Evolutionary conservation across 176 grass and related monocot species (phyloP), one percentile per base, ranked within the genome.

Genomic region (Leersia perrieri): DNA sequence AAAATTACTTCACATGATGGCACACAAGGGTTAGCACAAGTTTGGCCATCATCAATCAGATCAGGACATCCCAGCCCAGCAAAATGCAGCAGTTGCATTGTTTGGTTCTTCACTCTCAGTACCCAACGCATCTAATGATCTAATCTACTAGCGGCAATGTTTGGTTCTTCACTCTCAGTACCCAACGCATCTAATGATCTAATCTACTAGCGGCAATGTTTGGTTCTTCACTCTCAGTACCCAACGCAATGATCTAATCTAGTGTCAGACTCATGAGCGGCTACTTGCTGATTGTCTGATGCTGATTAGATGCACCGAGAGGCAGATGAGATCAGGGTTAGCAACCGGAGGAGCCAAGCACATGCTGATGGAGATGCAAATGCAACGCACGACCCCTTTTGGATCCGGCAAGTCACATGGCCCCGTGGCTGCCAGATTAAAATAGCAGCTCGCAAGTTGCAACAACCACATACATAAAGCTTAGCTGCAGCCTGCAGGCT

Each of bases 341-440:
- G 18, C 49, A 22, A 58, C 35, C 15, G 34, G 38, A 31, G 15
- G 0, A 33, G 30, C 25, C 32, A 38, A 15, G 76, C 9, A 18
- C 63, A 53, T 26, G 76, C 18, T 26, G 4, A 13, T 33, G 34
- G 35, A 72, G 79, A 22, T 49, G 12, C 53, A 33, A 2, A 13
- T 61, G 27, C 66, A n/a, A 14, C n/a, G 68, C 53, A 61, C 11
- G 36, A 28, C 23, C 10, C 4, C 57, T 18, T 42, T 47, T 74
- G 70, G 28, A 82, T 65, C 60, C 41, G 42, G 31, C 70, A 83
- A 28, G 0, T 61, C 70, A 75, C 70, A 67, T 83, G 71, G 10
- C n/a, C 25, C 60, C 62, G 61, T 29, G 13, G 28, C 13, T 26
- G 33, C 2, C 36, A 41, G 11, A 42, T 44, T 64, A 23, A 44